These are phyloP conservation scores for Amanita pseudoporphyria DNA, from an alignment of 768 basidiomycete species.

Conservation along the genomic window DNA sequence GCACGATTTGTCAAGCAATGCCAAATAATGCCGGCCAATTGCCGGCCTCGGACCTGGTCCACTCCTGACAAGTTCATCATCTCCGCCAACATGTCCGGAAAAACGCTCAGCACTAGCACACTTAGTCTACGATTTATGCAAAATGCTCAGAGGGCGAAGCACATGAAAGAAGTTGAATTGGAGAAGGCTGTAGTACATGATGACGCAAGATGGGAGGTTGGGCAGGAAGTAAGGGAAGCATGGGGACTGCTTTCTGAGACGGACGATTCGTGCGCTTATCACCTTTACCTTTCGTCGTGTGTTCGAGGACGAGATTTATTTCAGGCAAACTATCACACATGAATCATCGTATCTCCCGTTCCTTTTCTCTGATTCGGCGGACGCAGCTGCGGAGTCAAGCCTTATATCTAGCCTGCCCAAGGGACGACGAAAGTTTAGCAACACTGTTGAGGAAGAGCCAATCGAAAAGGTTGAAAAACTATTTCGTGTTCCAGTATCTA, in stretches of 20 bases:
- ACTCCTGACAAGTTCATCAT: too few relatives aligned
- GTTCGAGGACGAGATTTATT: background rate
- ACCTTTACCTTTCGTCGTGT: background rate
- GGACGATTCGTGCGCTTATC: constrained; percentile 13
- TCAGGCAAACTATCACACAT: constrained; percentile 29
- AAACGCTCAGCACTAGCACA: constrained; percentile 53
- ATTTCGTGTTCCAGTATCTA: background rate
- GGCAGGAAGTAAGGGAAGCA: constrained; percentile 39
- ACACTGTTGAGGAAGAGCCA: constrained; percentile 29
- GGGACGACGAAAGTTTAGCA: constrained; percentile 41
- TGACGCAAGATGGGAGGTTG: constrained; percentile 57
- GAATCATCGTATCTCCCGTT: constrained; percentile 63
- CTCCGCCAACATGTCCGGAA: constrained; percentile 29
- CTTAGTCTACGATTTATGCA: constrained; percentile 67
- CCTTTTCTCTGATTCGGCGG: constrained; percentile 34
- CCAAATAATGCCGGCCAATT: too few relatives aligned
- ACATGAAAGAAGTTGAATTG: constrained; percentile 36
- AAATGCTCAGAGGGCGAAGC: constrained; percentile 50
- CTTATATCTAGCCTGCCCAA: constrained; percentile 14
- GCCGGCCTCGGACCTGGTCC: too few relatives aligned
- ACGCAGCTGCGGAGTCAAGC: constrained; percentile 3
- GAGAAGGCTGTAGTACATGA: constrained; percentile 50
- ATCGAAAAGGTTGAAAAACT: constrained; percentile 9
- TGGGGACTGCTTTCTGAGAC: constrained; percentile 29
- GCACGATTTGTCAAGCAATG: too few relatives aligned